phyloP scores from a whole-genome alignment of 2,329 filamentous ascomycete species.

The Macrophomina pseudophaseolina region DNA sequence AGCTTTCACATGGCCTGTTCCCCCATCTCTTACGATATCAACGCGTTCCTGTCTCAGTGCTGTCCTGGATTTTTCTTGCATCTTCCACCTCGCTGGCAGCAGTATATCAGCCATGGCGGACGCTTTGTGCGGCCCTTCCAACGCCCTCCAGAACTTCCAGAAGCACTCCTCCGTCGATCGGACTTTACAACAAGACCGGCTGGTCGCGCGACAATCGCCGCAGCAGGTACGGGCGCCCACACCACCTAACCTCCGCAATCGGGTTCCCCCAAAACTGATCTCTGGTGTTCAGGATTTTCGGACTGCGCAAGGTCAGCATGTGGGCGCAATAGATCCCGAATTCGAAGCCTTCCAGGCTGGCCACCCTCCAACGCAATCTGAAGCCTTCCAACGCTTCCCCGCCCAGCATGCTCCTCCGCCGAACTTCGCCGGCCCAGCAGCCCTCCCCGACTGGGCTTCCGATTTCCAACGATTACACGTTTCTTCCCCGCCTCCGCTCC shows the following conservation, averaged over 20 bases:
- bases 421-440: constrained; percentile 34
- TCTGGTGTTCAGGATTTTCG: constrained; percentile 62
- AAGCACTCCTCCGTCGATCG: constrained; percentile 72
- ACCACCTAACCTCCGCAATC: neutral
- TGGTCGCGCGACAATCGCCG: constrained; percentile 60
- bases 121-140: constrained; percentile 75
- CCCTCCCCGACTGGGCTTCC: constrained; percentile 52
- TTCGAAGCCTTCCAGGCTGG: constrained; percentile 72
- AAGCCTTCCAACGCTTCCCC: constrained; percentile 42
- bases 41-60: neutral
- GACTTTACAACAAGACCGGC: constrained; percentile 74
- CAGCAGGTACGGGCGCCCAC: constrained; percentile 55
- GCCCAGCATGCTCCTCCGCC: constrained; percentile 36
- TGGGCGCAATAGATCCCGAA: constrained; percentile 65
- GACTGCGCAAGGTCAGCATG: constrained; percentile 58
- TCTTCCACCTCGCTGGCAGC: neutral
- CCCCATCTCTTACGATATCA: constrained; percentile 11
- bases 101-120: constrained; percentile 61
- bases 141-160: constrained; percentile 74
- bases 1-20: constrained; percentile 24
- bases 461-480: constrained; percentile 57
- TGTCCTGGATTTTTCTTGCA: neutral
- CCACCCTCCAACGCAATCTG: constrained; percentile 43
- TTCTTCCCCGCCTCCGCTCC: constrained; percentile 45
- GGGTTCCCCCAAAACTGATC: neutral